phyloP scores from a whole-genome alignment of 2,329 filamentous ascomycete species.

The Cytospora piceicola region DNA sequence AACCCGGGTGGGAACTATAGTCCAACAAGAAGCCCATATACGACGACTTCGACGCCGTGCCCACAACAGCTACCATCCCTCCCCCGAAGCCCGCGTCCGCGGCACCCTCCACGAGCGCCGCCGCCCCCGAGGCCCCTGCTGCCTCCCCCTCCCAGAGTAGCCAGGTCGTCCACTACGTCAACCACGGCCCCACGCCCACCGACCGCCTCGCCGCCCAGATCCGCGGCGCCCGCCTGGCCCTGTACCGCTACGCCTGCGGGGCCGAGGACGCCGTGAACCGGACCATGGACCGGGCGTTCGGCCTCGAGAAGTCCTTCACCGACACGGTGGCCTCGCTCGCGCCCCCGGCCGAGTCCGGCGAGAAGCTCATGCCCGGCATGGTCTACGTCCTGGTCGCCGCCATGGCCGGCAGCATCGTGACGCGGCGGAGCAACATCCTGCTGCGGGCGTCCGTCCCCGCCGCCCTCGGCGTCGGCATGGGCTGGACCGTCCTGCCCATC shows the following conservation, averaged over 20 bases:
- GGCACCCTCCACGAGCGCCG: slow-evolving; percentile 38
- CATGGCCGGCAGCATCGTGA: slow-evolving; percentile 92
- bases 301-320: slow-evolving; percentile 88
- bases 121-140: slow-evolving; percentile 38
- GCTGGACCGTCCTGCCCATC: slow-evolving; percentile 82
- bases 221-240: slow-evolving; percentile 75
- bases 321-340: slow-evolving; percentile 86
- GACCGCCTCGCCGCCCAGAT: slow-evolving; percentile 87
- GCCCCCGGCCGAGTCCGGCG: slow-evolving; percentile 80
- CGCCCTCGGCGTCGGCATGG: slow-evolving; percentile 79
- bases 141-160: slow-evolving; percentile 37
- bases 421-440: slow-evolving; percentile 83
- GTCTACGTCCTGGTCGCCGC: slow-evolving; percentile 92
- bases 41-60: slow-evolving; percentile 63
- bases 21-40: slow-evolving; percentile 76
- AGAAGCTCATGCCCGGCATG: slow-evolving; percentile 84
- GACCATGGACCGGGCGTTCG: slow-evolving; percentile 77
- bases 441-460: slow-evolving; percentile 77
- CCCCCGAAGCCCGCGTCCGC: slow-evolving; percentile 34
- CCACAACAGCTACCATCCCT: slow-evolving; percentile 29
- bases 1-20: slow-evolving; percentile 36
- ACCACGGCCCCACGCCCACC: slow-evolving; percentile 73
- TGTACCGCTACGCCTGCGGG: slow-evolving; percentile 74
- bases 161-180: slow-evolving; percentile 7
- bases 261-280: slow-evolving; percentile 84